Percentiles rank a stretch among this genome's conserved stretches.
These are phyloP conservation scores for Vaucheria bursata DNA, from an alignment of 352 stramenopile species.

Conservation along the genomic window DNA sequence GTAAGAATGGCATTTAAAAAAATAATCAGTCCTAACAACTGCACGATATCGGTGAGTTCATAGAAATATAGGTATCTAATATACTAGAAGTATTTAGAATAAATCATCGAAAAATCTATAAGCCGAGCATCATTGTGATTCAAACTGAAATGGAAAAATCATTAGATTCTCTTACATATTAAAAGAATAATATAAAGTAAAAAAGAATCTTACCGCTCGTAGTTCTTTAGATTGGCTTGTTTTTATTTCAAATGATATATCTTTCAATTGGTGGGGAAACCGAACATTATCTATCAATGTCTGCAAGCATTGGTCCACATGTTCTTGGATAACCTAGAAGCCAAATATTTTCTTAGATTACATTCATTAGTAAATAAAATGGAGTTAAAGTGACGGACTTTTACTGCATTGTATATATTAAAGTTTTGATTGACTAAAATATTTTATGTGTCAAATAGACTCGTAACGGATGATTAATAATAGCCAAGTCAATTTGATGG, in stretches of 20 bases:
- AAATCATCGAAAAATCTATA: neutral
- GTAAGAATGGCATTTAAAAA: neutral
- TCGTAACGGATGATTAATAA: neutral
- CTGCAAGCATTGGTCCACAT: neutral
- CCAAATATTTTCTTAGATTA: neutral
- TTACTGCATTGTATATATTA: neutral
- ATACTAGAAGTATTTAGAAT: neutral
- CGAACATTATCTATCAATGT: neutral
- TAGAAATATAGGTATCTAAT: neutral
- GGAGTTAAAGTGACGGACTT: neutral
- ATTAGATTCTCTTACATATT: neutral
- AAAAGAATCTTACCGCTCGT: neutral
- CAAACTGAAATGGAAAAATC: neutral
- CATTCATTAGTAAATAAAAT: neutral
- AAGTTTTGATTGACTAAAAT: neutral
- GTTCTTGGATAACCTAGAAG: conserved; percentile 2
- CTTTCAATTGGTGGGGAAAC: neutral
- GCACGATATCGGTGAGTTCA: neutral
- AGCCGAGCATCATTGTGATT: neutral
- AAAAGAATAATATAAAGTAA: neutral
- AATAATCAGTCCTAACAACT: neutral
- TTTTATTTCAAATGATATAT: neutral
- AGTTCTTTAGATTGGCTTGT: conserved; percentile 1
- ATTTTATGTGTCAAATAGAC: neutral
- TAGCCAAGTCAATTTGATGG: neutral